phyloP scores from a whole-genome alignment of 176 grass and related monocot species.

The Lolium multiflorum region DNA sequence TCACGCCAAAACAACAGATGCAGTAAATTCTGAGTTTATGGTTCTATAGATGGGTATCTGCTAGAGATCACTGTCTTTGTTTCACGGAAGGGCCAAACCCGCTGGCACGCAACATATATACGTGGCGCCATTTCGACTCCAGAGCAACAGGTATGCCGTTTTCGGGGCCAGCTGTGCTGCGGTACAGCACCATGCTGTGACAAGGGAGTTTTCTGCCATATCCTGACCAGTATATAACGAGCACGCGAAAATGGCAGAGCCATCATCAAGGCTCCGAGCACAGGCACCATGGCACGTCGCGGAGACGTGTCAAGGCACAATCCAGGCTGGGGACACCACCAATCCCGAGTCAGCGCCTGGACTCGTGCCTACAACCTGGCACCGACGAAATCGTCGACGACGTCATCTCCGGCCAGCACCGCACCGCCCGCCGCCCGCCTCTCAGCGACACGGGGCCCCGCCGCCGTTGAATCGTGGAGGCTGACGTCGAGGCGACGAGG shows the following conservation, averaged over 20 bases:
- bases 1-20: too few relatives aligned
- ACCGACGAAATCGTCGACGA: not conserved
- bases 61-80: not conserved
- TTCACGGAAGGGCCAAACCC: not conserved
- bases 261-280: too few relatives aligned
- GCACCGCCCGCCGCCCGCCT: not conserved
- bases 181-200: not conserved
- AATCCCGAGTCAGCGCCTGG: not conserved
- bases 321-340: not conserved
- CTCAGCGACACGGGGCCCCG: not conserved
- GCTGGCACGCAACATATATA: not conserved
- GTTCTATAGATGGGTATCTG: too few relatives aligned
- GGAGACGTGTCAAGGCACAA: conserved; percentile 17
- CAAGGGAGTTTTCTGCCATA: not conserved
- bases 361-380: not conserved
- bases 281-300: too few relatives aligned
- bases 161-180: conserved; percentile 40
- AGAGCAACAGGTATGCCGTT: conserved; percentile 24
- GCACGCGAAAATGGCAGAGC: too few relatives aligned
- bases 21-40: too few relatives aligned
- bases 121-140: conserved; percentile 27
- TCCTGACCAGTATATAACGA: not conserved
- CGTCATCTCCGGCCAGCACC: not conserved
- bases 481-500: not conserved
- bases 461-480: not conserved